Evolutionary conservation across 1,284 basidiomycete species (phyloP), one percentile per base, ranked within the genome.

Genomic region (Apiotrichum akiyoshidainum): DNA sequence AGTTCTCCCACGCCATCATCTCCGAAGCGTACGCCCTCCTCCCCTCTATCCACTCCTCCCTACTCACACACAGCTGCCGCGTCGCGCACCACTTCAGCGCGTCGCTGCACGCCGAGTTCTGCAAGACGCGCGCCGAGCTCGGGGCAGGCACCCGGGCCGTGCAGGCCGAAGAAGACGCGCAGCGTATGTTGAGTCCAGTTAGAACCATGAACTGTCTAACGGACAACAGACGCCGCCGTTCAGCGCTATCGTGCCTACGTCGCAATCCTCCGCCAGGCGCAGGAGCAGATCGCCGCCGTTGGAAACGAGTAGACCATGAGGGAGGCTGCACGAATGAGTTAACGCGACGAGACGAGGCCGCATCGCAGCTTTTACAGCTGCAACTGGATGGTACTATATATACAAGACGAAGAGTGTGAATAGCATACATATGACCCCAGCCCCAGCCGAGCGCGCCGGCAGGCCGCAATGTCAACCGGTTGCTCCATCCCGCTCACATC

Each of bases 151-250:
- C 69, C 1, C 19, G 41, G 12, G 46, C 34, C 9, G 69, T 74
- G 52, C 56, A 61, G 31, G 61, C 14, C 13, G 64, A 73, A 52
- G 68, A 73, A 42, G 33, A 16, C 7, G 61, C 60, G 46, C 72
- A 74, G 21, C 57, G 72, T 74, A 46, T 52, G 68, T 62, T 37
- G 40, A 52, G 5, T 7, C 17, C n/a, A n/a, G n/a, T n/a, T n/a
- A n/a, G n/a, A n/a, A n/a, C n/a, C n/a, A n/a, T 10, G 11, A 13
- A 16, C 8, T 22, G 5, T 9, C 13, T 12, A 57, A 35, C 50
- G 49, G 8, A 54, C 26, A 1, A 16, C 58, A 55, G 50, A 22
- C 16, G 11, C 37, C 17, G 35, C n/a, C n/a, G 47, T 55, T 17
- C 11, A 22, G 26, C 53, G 44, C 17, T 39, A 51, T 19, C 26